Evolutionary conservation across 441 rosid genomes (phyloP).

Genomic region (Rhodomyrtus psidioides): DNA sequence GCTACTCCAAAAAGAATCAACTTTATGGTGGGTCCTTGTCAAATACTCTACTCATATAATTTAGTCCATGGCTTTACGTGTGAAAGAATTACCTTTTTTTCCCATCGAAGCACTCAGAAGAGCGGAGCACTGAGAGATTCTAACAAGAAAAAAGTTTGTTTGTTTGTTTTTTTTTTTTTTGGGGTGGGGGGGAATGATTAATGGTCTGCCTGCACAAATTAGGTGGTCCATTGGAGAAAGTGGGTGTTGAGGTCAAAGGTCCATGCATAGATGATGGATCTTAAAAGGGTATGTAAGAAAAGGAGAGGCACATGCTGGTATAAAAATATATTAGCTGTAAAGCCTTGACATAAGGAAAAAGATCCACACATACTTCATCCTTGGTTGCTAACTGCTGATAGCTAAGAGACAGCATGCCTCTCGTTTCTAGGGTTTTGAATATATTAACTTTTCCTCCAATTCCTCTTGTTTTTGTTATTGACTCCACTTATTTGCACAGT

Average conservation of each 20-base stretch:
- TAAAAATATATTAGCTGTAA: conserved; percentile 20
- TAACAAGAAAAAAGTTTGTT: background rate
- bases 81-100: background rate
- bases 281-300: background rate
- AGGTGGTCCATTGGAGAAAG: background rate
- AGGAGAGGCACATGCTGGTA: conserved; percentile 8
- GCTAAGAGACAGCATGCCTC: background rate
- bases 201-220: background rate
- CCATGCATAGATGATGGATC: background rate
- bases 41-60: background rate
- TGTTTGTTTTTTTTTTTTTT: background rate
- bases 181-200: background rate
- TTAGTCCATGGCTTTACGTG: background rate
- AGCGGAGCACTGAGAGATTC: background rate
- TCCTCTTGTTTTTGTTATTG: background rate
- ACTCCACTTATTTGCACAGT: background rate
- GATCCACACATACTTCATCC: background rate
- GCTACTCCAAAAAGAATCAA: background rate
- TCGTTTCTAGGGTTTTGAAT: background rate
- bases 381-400: background rate
- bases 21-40: background rate
- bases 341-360: conserved; percentile 16
- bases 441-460: background rate
- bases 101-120: background rate
- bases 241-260: background rate